Base-by-base conservation (phyloP, 176 grass and related monocot species). In the Sorghum bicolor region DNA sequence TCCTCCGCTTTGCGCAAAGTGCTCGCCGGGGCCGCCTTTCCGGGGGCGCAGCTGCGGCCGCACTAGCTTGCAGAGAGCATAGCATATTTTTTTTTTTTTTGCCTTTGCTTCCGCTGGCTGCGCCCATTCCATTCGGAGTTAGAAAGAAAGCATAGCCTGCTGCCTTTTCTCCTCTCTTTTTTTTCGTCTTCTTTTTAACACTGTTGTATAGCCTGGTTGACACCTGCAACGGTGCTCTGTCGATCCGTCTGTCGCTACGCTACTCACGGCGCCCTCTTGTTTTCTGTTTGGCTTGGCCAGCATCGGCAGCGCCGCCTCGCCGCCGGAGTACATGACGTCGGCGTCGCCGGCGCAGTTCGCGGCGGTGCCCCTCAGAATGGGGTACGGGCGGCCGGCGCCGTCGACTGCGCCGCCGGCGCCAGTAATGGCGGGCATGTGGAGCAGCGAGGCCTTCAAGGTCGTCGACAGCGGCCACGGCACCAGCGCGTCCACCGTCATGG, bases 291-390 rank as follows among this genome's bases (percentile, higher is more conserved):
- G 2, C 10, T 71, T 72, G 16, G 6, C 4, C 31, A 60, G 81
- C 67, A 73, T 44, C 92, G 85, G 78, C 74, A 44, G 74, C 83
- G 13, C 79, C 79, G 66, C 74, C 3, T 31, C 88, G 2, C 79
- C 74, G 85, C 88, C 97, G 68, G 87, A 86, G 87, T 89, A 60
- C 86, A 91, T 92, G 97, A 88, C 91, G 22, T 88, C 91, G 52
- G 87, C 87, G 62, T 90, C 96, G 48, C 37, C 92, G 47, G 61
- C 86, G 87, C 97, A 96, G 70, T 96, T 89, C 26, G 89, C 83
- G 64, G 79, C 79, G 68, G 58, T 61, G 48, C 91, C 89, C 0
- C 48, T 87, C 75, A 69, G 86, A 69, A 96, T 96, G 64, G 96
- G 87, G 34, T 63, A 94, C 75, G 89, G 90, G 68, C 65, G 86